Base-by-base conservation (phyloP, 768 basidiomycete species). In the Mrakia gelida region DNA sequence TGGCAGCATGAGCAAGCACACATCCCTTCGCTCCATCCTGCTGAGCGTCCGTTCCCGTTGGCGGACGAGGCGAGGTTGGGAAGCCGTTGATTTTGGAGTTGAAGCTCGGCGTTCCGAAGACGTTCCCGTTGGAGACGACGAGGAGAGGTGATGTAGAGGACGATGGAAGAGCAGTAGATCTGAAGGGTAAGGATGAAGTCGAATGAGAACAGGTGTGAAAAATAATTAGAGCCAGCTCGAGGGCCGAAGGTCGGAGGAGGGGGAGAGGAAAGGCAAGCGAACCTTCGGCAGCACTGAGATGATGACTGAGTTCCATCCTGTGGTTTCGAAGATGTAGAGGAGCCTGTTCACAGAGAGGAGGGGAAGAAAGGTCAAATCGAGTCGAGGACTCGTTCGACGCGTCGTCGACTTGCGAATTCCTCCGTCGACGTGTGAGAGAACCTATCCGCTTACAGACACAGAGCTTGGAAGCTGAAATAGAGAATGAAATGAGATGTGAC, bases 251-350 rank as follows among this genome's bases (percentile, higher is more conserved):
- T 15, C 11, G 45, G 41, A 43, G 11, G 41, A 45, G 45, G 15
- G 45, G 45, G 45, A 45, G 11, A 45, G 11, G 45, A 45, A 45
- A 15, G 45, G 45, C 9, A 45, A 45, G 45, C 45, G 45, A 15
- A 45, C 45, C 11, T 45, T 61, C 7, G 59, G 59, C 23, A 61
- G 59, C 8, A 61, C 59, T 26, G 59, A 61, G 8, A 13, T 61
- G 59, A 61, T n/a, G 59, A 61, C 59, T 30, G 59, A 61, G 59
- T 61, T 61, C 59, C 59, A 61, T 9, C 59, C 59, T 61, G 59
- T 61, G 7, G 59, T 61, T 18, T 61, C 59, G 23, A 61, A 61
- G 28, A 61, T 61, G 59, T 61, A 61, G 28, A 61, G 59, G 23
- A 61, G 8, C 11, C 45, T 45, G 45, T 45, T 11, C 11, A 13